Evolutionary conservation across 805 yeast genomes (phyloP), one percentile per base, ranked within the genome.

Genomic region (Metschnikowia cubensis): DNA sequence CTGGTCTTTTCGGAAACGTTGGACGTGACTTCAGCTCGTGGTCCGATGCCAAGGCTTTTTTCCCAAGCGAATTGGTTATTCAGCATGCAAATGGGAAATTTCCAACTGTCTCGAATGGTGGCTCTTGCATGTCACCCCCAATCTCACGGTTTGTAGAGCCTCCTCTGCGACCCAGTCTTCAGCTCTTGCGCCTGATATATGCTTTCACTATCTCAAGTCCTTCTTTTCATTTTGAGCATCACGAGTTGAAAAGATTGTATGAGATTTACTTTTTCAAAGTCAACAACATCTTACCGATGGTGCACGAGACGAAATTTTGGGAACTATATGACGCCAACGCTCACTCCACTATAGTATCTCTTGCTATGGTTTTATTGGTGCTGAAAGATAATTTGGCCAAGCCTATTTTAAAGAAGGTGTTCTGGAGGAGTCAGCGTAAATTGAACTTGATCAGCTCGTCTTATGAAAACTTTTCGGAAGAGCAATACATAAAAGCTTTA

Each of bases 201-300:
- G 77, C 77, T 10, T 73, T 73, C 51, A 65, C 68, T 6, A 55
- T 73, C 51, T 70, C 68, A 10, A 54, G 69, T 20, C 56, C 59
- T 2, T 62, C 58, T 40, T 66, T 53, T 44, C 59, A 54, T 7
- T 57, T 69, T 21, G 47, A 51, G 13, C 34, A 45, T 7, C 45
- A 48, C 6, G 68, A 68, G 42, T 51, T 56, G 21, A 45, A 50
- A 7, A 55, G 56, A 41, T 53, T 70, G 18, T 39, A 67, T 3
- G 59, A 63, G 31, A 35, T 70, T 3, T 70, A 58, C 54, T 70
- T 70, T 51, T 59, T 53, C 52, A 67, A 68, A 45, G 46, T 69
- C 22, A 69, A 70, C 58, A 55, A 60, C n/a, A 55, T 69, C 4
- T 62, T 70, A 45, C 74, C 75, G 4, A 48, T 70, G 13, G 58